phyloP scores from a whole-genome alignment of 1,284 basidiomycete genomes.

The Stereum hirsutum region DNA sequence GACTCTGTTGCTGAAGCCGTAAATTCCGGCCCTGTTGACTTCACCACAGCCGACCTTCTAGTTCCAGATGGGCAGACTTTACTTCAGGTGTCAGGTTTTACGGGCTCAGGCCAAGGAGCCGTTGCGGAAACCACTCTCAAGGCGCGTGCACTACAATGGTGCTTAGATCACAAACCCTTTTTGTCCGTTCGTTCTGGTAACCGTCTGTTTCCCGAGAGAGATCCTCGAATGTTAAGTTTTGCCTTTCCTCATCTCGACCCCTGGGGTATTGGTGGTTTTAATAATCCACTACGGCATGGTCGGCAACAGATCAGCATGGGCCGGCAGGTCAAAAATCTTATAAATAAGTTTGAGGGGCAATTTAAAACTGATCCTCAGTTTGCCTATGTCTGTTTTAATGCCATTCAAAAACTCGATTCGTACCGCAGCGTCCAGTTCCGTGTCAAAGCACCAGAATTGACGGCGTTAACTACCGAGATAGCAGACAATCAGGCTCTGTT shows the following conservation, averaged over 20 bases:
- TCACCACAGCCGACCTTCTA: not conserved
- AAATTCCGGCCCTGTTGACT: not conserved
- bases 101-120: not conserved
- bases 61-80: not conserved
- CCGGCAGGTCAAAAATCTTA: constrained; percentile 1
- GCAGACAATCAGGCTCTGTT: not conserved
- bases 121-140: not conserved
- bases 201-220: constrained; percentile 1
- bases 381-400: constrained; percentile 2
- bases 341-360: constrained; percentile 1
- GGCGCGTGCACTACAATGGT: constrained; percentile 3
- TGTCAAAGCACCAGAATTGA: not conserved
- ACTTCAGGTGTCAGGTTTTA: not conserved
- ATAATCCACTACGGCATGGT: not conserved
- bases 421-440: not conserved
- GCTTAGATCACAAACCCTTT: not conserved
- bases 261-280: constrained; percentile 7
- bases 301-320: not conserved
- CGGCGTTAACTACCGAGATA: not conserved
- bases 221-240: constrained; percentile 5
- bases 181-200: not conserved
- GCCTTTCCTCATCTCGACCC: constrained; percentile 7
- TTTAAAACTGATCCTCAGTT: not conserved
- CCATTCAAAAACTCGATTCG: constrained; percentile 1
- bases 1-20: not conserved